A percentile compares a stretch with the other conserved stretches of the same genome.
Conservation (phyloP, 345 rosid species). For the Hibiscus mutabilis region DNA sequence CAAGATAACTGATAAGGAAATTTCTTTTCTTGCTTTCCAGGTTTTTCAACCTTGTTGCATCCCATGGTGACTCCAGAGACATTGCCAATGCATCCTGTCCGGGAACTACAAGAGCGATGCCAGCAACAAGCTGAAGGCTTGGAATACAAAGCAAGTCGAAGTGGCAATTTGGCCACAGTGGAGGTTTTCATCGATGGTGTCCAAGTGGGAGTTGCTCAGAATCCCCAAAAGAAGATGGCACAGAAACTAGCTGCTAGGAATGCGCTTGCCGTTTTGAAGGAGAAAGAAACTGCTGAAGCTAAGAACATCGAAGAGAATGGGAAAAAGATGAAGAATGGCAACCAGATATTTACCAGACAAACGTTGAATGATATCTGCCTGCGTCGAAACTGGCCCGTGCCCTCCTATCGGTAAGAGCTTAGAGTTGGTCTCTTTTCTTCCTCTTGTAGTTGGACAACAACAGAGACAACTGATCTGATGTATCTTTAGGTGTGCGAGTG, state of each 20-base stretch:
- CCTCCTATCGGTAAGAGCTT: slow-evolving; percentile 62
- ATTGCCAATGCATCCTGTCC: slow-evolving; percentile 99
- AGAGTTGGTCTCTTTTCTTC: neutral
- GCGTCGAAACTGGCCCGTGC: slow-evolving; percentile 98
- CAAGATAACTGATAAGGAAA: slow-evolving; percentile 2
- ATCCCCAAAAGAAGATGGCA: slow-evolving; percentile 98
- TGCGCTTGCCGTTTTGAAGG: slow-evolving; percentile 76
- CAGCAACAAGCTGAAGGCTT: slow-evolving; percentile 98
- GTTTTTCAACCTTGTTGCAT: slow-evolving; percentile 90
- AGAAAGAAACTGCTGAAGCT: slow-evolving; percentile 61
- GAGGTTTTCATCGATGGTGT: slow-evolving; percentile 94
- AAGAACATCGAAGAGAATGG: slow-evolving; percentile 39
- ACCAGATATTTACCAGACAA: slow-evolving; percentile 87
- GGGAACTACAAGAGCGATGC: slow-evolving; percentile 97
- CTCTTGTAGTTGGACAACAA: neutral
- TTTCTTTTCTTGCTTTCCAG: slow-evolving; percentile 23
- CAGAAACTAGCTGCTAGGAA: slow-evolving; percentile 98
- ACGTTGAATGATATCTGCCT: slow-evolving; percentile 88
- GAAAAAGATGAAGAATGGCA: slow-evolving; percentile 69
- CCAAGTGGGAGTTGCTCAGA: slow-evolving; percentile 85
- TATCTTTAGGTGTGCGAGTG: slow-evolving; percentile 61
- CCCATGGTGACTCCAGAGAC: slow-evolving; percentile 99
- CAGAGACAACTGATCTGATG: neutral
- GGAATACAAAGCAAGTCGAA: slow-evolving; percentile 82
- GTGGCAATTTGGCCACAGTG: slow-evolving; percentile 86